These are phyloP conservation scores for Lunularia cruciata DNA, from an alignment of 225 moss, liverwort and hornwort genomes.

Conservation along the genomic window DNA sequence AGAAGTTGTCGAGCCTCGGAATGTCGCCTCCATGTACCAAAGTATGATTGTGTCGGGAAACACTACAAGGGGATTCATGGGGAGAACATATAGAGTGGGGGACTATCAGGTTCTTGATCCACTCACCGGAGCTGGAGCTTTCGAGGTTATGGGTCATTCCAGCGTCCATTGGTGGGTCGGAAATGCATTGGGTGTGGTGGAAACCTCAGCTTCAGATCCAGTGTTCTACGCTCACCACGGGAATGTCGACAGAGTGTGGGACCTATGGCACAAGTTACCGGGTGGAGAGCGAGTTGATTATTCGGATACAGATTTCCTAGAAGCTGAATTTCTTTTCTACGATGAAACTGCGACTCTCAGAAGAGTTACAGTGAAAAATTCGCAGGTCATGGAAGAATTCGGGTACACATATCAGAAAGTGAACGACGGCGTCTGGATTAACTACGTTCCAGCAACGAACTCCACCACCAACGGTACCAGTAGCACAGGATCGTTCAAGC, in stretches of 20 bases:
- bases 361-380: conserved; percentile 17
- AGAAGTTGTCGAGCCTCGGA: background rate
- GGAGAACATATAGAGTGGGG: background rate
- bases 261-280: conserved; percentile 33
- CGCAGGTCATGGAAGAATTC: conserved; percentile 11
- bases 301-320: conserved; percentile 25
- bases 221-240: conserved; percentile 40
- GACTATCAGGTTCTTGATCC: background rate
- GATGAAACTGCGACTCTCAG: conserved; percentile 28
- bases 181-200: conserved; percentile 49
- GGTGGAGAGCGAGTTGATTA: conserved; percentile 25
- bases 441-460: background rate
- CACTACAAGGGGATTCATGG: background rate
- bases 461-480: background rate
- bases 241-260: conserved; percentile 47
- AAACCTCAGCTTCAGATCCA: conserved; percentile 38
- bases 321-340: conserved; percentile 26
- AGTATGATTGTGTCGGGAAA: background rate
- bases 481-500: background rate
- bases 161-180: conserved; percentile 51
- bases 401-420: conserved; percentile 16
- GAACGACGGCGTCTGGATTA: background rate
- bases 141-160: conserved; percentile 57
- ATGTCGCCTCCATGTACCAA: background rate
- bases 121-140: conserved; percentile 5